Evolutionary conservation across 2,329 filamentous ascomycete genomes (phyloP).

Genomic region (Aspergillaceae sp.): DNA sequence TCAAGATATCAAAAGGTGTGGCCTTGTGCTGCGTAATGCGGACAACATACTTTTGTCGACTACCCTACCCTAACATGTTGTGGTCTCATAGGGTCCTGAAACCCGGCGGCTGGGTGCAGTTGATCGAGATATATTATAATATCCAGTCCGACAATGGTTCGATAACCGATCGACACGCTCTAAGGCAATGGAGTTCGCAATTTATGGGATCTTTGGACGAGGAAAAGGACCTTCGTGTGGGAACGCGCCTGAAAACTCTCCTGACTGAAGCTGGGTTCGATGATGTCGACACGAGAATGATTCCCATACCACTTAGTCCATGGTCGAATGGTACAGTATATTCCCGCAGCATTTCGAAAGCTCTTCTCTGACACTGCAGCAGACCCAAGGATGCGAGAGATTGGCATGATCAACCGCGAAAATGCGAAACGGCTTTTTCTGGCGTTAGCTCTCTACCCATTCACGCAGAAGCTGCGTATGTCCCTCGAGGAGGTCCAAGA

Average conservation of each 20-base stretch:
- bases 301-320: slow-evolving; percentile 59
- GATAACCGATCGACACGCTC: slow-evolving; percentile 58
- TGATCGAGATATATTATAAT: slow-evolving; percentile 80
- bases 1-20: slow-evolving; percentile 57
- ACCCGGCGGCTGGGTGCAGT: slow-evolving; percentile 75
- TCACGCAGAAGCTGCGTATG: slow-evolving; percentile 37
- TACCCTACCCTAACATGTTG: slow-evolving; percentile 5
- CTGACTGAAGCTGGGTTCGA: slow-evolving; percentile 57
- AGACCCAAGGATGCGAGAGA: slow-evolving; percentile 36
- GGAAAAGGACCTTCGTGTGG: slow-evolving; percentile 58
- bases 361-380: slow-evolving; percentile 12
- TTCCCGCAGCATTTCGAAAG: not conserved
- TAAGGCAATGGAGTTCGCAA: slow-evolving; percentile 57
- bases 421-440: slow-evolving; percentile 31
- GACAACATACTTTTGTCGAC: not conserved
- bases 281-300: slow-evolving; percentile 57
- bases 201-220: slow-evolving; percentile 56
- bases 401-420: slow-evolving; percentile 34
- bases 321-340: slow-evolving; percentile 56
- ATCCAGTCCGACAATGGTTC: slow-evolving; percentile 78
- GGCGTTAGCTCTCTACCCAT: slow-evolving; percentile 36
- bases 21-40: slow-evolving; percentile 1
- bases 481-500: slow-evolving; percentile 28
- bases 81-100: slow-evolving; percentile 42
- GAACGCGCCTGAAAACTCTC: slow-evolving; percentile 51